These are phyloP conservation scores for Plasmodium coatneyi DNA, from an alignment of 169 alveolate species.

Conservation along the genomic window DNA sequence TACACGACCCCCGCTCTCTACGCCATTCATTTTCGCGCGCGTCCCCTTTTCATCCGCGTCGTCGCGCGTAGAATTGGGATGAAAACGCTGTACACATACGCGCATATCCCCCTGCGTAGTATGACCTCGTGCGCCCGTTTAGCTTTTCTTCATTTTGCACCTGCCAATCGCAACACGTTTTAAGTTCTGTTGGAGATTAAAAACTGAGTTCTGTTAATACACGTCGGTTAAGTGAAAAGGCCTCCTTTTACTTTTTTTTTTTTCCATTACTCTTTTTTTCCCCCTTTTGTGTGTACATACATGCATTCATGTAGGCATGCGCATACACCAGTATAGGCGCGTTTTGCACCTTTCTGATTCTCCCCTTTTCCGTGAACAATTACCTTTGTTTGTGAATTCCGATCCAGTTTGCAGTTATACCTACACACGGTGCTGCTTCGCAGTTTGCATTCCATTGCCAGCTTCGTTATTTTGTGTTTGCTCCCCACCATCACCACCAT, in stretches of 20 bases:
- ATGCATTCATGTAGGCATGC: neutral
- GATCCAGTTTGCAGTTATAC: neutral
- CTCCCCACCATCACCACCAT: neutral
- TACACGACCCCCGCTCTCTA: neutral
- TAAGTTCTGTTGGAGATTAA: slow-evolving; percentile 42
- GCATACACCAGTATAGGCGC: neutral
- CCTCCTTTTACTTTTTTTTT: neutral
- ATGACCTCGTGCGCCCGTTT: neutral
- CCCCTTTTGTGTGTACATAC: neutral
- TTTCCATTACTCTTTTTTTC: neutral
- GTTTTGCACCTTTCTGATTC: neutral
- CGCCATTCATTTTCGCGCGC: neutral
- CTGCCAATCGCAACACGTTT: neutral
- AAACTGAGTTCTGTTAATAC: slow-evolving; percentile 4
- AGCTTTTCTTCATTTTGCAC: slow-evolving; percentile 5
- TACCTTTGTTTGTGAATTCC: neutral
- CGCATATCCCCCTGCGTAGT: neutral
- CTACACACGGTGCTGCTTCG: neutral
- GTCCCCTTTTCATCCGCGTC: neutral
- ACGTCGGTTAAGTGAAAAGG: neutral
- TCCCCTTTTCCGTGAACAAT: neutral
- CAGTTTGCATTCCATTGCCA: neutral
- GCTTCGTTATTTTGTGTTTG: neutral
- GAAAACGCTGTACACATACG: neutral
- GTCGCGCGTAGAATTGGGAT: neutral